A percentile compares a stretch with the other conserved stretches of the same genome.
Conservation (phyloP, 306 rosid genomes). For the Ammopiptanthus mongolicus region DNA sequence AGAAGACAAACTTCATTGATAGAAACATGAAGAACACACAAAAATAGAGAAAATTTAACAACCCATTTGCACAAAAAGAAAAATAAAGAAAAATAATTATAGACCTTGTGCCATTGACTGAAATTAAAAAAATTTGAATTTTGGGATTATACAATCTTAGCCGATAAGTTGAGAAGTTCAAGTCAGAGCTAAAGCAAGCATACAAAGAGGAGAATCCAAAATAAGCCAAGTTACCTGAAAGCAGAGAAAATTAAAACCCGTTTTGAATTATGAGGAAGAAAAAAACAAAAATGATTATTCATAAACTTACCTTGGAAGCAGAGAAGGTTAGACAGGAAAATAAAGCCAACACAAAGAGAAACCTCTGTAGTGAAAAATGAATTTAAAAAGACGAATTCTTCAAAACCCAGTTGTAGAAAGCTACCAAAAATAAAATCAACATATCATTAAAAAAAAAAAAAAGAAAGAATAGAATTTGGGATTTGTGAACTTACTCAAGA, state of each 20-base stretch:
- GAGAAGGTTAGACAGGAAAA: too few species aligned
- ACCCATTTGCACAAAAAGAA: neutral
- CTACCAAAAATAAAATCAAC: too few species aligned
- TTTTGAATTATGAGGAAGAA: too few species aligned
- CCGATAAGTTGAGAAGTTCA: neutral
- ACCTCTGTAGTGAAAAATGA: too few species aligned
- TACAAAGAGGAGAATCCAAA: neutral
- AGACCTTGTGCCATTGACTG: neutral
- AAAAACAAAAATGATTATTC: too few species aligned
- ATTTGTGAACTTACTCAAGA: constrained; percentile 2
- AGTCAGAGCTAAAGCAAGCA: neutral
- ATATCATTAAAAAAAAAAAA: neutral
- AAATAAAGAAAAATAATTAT: neutral
- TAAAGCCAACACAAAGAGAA: too few species aligned
- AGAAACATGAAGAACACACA: too few species aligned
- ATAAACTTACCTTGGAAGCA: too few species aligned
- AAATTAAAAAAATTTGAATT: neutral
- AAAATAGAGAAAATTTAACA: neutral
- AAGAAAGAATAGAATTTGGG: neutral
- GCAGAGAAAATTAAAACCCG: neutral
- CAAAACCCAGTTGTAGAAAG: too few species aligned
- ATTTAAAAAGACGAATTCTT: too few species aligned
- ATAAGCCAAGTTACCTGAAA: too few species aligned
- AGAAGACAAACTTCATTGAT: too few species aligned
- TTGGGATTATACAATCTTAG: neutral